These are phyloP conservation scores for Talaromyces sp. DNA, from an alignment of 2,329 filamentous ascomycete genomes.

Conservation along the genomic window DNA sequence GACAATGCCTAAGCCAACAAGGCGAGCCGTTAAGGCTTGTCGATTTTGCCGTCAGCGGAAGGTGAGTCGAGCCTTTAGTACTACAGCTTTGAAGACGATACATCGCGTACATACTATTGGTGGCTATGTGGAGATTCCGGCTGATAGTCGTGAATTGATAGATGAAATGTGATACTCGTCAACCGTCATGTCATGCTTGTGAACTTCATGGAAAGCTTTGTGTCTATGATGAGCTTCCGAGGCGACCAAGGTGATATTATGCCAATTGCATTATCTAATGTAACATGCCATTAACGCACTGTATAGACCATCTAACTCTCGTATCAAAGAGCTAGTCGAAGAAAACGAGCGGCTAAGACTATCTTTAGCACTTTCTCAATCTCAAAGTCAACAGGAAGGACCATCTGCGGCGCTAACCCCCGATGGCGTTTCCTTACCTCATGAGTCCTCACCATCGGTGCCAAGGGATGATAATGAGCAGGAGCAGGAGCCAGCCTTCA, in stretches of 20 bases:
- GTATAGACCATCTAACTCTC: conserved; percentile 20
- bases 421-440: neutral
- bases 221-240: conserved; percentile 16
- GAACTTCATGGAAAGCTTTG: conserved; percentile 20
- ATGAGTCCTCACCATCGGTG: neutral
- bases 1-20: conserved; percentile 10
- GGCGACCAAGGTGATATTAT: conserved; percentile 5
- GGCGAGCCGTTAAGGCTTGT: conserved; percentile 15
- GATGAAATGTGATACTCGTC: conserved; percentile 19
- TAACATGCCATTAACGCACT: neutral
- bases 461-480: neutral
- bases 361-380: conserved; percentile 19
- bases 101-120: neutral
- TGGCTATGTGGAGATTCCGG: neutral
- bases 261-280: neutral
- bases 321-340: conserved; percentile 24
- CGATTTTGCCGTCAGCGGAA: conserved; percentile 17
- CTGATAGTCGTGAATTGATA: neutral
- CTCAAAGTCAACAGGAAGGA: neutral
- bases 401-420: neutral
- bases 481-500: neutral
- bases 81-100: no score
- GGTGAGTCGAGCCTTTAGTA: conserved; percentile 3
- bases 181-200: conserved; percentile 20
- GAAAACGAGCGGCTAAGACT: conserved; percentile 21